These are phyloP conservation scores for Microascus cirrosus DNA, from an alignment of 2,329 filamentous ascomycete species.

Conservation along the genomic window DNA sequence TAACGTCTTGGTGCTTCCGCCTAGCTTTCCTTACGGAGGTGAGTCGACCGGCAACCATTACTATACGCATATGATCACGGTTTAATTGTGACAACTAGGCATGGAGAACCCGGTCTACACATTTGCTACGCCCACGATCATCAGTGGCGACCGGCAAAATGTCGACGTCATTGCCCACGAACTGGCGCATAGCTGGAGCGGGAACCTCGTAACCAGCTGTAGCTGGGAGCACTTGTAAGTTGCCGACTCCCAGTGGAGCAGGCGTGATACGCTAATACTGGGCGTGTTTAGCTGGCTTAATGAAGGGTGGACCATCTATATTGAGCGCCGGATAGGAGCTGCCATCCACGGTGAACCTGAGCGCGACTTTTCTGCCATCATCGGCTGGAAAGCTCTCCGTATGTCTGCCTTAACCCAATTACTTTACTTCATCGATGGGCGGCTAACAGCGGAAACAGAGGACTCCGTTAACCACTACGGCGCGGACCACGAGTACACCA, in stretches of 20 bases:
- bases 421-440: constrained; percentile 8
- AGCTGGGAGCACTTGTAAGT: constrained; percentile 72
- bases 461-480: constrained; percentile 73
- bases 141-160: constrained; percentile 83
- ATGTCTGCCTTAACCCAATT: constrained; percentile 9
- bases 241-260: no score
- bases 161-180: constrained; percentile 93
- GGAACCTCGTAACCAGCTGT: constrained; percentile 69
- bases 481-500: constrained; percentile 82
- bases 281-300: constrained; percentile 45
- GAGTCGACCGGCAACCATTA: constrained; percentile 17
- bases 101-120: constrained; percentile 95
- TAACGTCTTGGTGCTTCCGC: constrained; percentile 75
- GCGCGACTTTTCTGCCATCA: constrained; percentile 89
- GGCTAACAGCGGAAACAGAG: constrained; percentile 27
- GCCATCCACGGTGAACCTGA: constrained; percentile 72
- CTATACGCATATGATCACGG: not conserved
- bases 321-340: constrained; percentile 75
- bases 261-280: no score
- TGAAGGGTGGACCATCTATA: constrained; percentile 87
- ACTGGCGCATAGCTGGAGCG: constrained; percentile 70
- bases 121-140: constrained; percentile 88
- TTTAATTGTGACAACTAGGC: constrained; percentile 23
- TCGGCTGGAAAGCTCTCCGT: constrained; percentile 83
- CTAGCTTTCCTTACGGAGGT: constrained; percentile 81